A percentile compares a stretch with the other conserved stretches of the same genome.
Evolutionary conservation across 2,329 filamentous ascomycete species (phyloP).

Genomic region (Fusarium anthophilum): DNA sequence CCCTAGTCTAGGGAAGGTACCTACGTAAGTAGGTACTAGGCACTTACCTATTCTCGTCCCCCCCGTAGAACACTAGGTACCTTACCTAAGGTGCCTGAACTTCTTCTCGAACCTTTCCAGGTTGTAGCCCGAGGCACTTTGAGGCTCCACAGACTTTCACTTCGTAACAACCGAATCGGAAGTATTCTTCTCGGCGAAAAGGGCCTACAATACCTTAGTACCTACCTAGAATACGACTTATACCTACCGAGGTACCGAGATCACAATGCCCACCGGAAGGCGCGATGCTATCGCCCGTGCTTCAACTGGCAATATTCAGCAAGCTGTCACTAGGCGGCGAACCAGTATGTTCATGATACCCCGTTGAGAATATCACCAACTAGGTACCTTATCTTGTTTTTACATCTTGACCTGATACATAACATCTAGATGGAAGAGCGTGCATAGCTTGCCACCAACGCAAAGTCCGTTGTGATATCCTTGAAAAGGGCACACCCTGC

Average conservation of each 20-base stretch:
- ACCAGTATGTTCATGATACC: conserved; percentile 24
- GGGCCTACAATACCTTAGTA: background rate
- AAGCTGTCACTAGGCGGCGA: background rate
- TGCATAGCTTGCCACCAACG: conserved; percentile 60
- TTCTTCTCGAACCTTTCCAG: background rate
- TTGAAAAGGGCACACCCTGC: conserved; percentile 57
- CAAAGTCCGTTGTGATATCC: conserved; percentile 62
- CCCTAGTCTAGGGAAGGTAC: background rate
- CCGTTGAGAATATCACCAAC: background rate
- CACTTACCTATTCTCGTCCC: background rate
- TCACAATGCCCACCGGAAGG: conserved; percentile 19
- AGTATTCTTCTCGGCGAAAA: conserved; percentile 4
- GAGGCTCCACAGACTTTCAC: background rate
- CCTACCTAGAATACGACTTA: background rate
- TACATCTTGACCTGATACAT: background rate
- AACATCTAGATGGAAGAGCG: conserved; percentile 48
- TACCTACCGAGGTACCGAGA: background rate
- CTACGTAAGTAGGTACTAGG: background rate
- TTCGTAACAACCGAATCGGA: background rate
- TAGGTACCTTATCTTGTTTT: background rate
- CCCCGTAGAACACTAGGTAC: background rate
- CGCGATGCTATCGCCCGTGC: background rate
- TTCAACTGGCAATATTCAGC: background rate
- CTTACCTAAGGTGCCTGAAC: background rate
- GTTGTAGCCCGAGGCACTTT: background rate